A percentile compares a stretch with the other conserved stretches of the same genome.
Conservation (phyloP, 208 protist genomes). For the Pavlovales sp. region DNA sequence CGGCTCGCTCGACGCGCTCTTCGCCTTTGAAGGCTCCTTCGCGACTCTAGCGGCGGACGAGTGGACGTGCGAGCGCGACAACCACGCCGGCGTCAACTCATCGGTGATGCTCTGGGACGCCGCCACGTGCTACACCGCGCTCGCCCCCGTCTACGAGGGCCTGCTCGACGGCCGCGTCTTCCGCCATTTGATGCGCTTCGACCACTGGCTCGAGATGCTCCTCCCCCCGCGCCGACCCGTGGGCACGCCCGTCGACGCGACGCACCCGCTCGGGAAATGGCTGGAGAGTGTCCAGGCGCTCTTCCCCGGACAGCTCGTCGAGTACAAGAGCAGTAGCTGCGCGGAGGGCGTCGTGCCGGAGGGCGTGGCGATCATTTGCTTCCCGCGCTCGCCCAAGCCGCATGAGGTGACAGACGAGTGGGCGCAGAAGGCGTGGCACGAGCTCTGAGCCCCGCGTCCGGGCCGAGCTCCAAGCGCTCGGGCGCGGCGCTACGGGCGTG, state of each 20-base stretch:
- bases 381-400: constrained; percentile 33
- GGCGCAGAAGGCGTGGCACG: not conserved
- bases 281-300: not conserved
- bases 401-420: constrained; percentile 13
- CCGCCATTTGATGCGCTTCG: not conserved
- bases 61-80: not conserved
- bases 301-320: constrained; percentile 22
- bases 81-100: constrained; percentile 3
- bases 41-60: not conserved
- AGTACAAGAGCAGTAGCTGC: not conserved
- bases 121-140: not conserved
- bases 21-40: not conserved
- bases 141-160: not conserved
- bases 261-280: no score
- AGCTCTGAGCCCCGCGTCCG: no score
- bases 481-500: no score
- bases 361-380: not conserved
- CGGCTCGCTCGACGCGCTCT: not conserved
- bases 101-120: constrained; percentile 25
- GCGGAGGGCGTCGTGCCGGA: not conserved
- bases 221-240: not conserved
- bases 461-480: no score
- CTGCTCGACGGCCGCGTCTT: not conserved
- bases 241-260: not conserved
- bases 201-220: constrained; percentile 36